Base-by-base conservation (phyloP, 169 alveolate species). In the Babesia gibsoni region DNA sequence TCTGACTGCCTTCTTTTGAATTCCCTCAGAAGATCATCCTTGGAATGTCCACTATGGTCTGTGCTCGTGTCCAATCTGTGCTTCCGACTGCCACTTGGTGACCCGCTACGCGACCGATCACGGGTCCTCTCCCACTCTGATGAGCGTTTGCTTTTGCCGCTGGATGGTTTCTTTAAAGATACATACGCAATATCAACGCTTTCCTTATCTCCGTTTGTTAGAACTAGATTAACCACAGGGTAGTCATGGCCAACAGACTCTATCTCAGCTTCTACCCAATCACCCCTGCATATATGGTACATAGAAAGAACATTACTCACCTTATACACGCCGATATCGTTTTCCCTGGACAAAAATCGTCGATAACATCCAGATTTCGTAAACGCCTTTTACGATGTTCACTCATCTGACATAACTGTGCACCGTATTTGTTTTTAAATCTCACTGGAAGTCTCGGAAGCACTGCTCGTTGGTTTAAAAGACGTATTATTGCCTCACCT, bases 401-500 rank as follows among this genome's bases (percentile, higher is more conserved):
- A 25, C 46, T 23, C 82, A 79, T 68, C 48, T 43, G 56, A 29
- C 33, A 79, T 25, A 79, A 54, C 23, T 79, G 79, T 0, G 83
- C 72, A 32, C 90, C 92, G 69, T 75, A 73, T 23, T 46, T 36
- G 54, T 87, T 87, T 68, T 87, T 87, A 49, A 87, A 73, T 52
- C 87, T 82, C 41, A 75, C 74, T 22, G 92, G 92, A 43, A 87
- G 65, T 18, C 92, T 72, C 30, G 92, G 92, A 6, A 87, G 82
- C 32, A 87, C 92, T 87, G 58, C n/a, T 52, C 7, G 27, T 10
- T 23, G 4, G 10, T 37, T 35, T 0, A 2, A 3, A 5, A 5
- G 23, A 43, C 30, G 22, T 4, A 41, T 3, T 6, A 33, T 10
- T 25, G 29, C 32, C 80, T 12, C 29, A 87, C 92, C 89, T 46